Evolutionary conservation across 1,284 basidiomycete species (phyloP), one percentile per base, ranked within the genome.

Genomic region (Anthracocystis walkeri): DNA sequence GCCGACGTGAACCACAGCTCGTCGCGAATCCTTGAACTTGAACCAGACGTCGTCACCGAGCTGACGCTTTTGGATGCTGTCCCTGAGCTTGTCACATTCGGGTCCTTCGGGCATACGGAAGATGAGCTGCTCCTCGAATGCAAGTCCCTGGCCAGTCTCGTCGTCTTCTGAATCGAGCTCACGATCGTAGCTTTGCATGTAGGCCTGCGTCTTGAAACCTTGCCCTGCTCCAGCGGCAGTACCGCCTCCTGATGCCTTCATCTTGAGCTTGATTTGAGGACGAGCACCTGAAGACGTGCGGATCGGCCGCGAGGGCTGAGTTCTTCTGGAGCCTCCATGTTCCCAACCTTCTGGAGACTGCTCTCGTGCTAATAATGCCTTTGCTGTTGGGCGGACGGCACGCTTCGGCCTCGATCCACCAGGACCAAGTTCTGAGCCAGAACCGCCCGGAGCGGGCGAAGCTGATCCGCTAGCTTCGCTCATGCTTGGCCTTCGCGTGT

Each of bases 41-140:
- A 99, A 95, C 92, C 78, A 97, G 11, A 98, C 90, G 78, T 97
- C 94, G 77, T 92, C 87, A 31, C 94, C 88, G 78, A 94, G 92
- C 70, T 94, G 78, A 2, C 85, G 90, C 50, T 90, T 88, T 55
- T 90, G 89, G 12, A 96, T 90, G 88, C 93, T 90, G 18, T 83
- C 83, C 8, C 80, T 67, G 48, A 86, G 72, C 52, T 72, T 72
- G 56, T 83, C 82, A 49, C 80, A 79, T 46, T 85, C 81, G 62
- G 92, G 91, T 0, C 92, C 93, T 4, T 91, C 90, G 0, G 94
- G 94, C 88, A 99, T 91, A 44, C 95, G 87, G 33, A 99, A 87
- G 63, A 99, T 91, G 84, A 99, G 97, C 83, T 99, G 96, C 86
- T 99, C 97, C 86, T 99, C 97, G 82, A 99, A 98, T 4, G 91